Base-by-base conservation (phyloP, 78 protist species). In the Acrasis kona region DNA sequence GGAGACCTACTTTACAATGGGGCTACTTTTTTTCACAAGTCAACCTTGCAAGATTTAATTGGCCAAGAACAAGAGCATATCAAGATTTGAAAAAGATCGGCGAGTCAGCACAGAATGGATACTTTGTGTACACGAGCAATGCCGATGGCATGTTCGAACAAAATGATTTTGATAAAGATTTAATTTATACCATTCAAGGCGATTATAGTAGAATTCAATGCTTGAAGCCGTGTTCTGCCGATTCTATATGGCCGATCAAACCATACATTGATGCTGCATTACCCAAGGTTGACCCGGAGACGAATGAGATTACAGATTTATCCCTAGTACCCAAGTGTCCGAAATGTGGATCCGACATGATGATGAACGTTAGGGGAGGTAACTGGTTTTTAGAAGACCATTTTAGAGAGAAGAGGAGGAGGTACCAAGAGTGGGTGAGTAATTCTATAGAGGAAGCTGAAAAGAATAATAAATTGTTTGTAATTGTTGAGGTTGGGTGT, bases 91-190 rank as follows among this genome's bases (percentile, higher is more conserved):
- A 67, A 31, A 40, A 27, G 10, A 10, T 78, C 19, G 73, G 7
- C 70, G 41, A 2, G 1, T n/a, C n/a, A n/a, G 35, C 61, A 6
- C 32, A 64, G 10, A 4, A 39, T 32, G 8, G n/a, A 29, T 28
- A 70, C 39, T 78, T 68, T 34, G 76, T 68, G 2, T 8, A 70
- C 28, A 78, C 82, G n/a, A 41, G 70, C 28, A 78, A 78, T 39
- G 82, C 40, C 69, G 82, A 78, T 37, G 82, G 82, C 37, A 69
- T 41, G 70, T 78, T 78, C 10, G 73, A 78, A n/a, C 82, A 58
- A 35, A 69, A 66, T 19, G 82, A 75, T 29, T 78, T 78, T 37
- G 76, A 78, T 38, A 4, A 6, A 1, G 1, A 7, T 65, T 39
- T 50, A 27, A 32, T 78, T 29, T 39, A 38, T 72, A 78, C 82